Percentiles rank a stretch among this genome's conserved stretches.
These are phyloP conservation scores for Lepidium aucheri DNA, from an alignment of 345 rosid species.

Conservation along the genomic window DNA sequence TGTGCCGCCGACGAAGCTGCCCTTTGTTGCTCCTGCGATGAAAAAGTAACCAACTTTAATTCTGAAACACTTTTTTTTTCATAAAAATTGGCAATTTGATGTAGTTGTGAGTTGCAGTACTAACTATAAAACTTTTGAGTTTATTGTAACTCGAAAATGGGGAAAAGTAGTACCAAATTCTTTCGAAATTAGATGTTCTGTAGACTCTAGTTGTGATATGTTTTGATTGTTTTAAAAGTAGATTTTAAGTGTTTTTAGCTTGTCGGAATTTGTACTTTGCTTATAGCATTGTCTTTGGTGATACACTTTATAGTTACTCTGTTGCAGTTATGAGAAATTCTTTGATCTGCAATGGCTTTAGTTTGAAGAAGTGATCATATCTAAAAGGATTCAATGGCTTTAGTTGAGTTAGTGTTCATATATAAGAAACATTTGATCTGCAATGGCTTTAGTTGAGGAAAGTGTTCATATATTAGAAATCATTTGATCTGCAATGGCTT, in stretches of 20 bases:
- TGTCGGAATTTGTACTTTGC: not conserved
- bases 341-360: not conserved
- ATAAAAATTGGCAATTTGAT: not conserved
- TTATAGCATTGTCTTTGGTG: not conserved
- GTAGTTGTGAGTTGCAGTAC: not conserved
- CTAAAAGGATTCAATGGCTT: not conserved
- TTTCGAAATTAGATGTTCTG: not conserved
- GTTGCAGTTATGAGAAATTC: not conserved
- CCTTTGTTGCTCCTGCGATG: constrained; percentile 73
- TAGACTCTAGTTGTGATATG: not conserved
- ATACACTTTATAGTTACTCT: not conserved
- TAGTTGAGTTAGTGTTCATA: too few relatives aligned
- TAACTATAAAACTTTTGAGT: not conserved
- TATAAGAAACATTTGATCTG: not conserved
- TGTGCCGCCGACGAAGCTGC: constrained; percentile 93
- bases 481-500: not conserved
- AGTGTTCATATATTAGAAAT: too few relatives aligned
- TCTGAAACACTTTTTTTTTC: not conserved
- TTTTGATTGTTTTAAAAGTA: not conserved
- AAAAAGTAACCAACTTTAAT: constrained; percentile 33
- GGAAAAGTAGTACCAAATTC: not conserved
- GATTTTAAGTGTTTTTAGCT: not conserved
- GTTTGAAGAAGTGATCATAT: too few relatives aligned
- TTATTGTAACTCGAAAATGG: not conserved
- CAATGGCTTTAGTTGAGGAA: not conserved